These are phyloP conservation scores for Pyrus betulifolia DNA, from an alignment of 306 rosid species.

Conservation along the genomic window DNA sequence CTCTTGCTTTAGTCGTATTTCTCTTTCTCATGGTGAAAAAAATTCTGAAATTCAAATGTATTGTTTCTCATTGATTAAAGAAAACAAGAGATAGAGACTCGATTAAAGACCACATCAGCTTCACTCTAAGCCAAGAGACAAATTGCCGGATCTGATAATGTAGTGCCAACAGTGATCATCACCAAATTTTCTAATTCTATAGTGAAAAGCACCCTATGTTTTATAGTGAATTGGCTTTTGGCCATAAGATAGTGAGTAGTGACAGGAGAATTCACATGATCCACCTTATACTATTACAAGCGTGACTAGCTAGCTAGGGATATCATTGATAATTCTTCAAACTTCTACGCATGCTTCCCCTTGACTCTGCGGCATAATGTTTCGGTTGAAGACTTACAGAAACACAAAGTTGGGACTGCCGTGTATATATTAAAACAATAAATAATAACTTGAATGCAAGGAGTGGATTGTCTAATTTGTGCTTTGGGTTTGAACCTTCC, in stretches of 20 bases:
- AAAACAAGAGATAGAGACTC: too few relatives aligned
- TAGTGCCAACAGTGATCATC: neutral
- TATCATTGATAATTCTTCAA: neutral
- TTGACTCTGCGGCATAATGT: neutral
- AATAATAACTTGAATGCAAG: neutral
- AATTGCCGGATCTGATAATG: neutral
- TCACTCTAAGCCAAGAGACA: too few relatives aligned
- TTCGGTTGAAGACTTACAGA: neutral
- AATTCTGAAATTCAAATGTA: too few relatives aligned
- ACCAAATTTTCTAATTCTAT: neutral
- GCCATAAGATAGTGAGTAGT: neutral
- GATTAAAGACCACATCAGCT: too few relatives aligned
- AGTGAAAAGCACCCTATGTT: neutral
- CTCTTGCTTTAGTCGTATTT: too few relatives aligned
- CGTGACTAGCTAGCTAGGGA: neutral
- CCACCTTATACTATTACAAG: neutral
- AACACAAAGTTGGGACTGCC: neutral
- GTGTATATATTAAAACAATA: neutral
- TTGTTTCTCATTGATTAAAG: too few relatives aligned
- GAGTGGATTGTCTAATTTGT: too few relatives aligned
- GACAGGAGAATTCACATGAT: conserved; percentile 3
- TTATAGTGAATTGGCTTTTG: neutral
- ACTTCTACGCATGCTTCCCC: neutral
- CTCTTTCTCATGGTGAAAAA: too few relatives aligned
- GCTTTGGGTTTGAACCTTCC: too few relatives aligned